Conservation (phyloP, 805 yeast species). For the Tetrapisispora pingtungensis region DNA sequence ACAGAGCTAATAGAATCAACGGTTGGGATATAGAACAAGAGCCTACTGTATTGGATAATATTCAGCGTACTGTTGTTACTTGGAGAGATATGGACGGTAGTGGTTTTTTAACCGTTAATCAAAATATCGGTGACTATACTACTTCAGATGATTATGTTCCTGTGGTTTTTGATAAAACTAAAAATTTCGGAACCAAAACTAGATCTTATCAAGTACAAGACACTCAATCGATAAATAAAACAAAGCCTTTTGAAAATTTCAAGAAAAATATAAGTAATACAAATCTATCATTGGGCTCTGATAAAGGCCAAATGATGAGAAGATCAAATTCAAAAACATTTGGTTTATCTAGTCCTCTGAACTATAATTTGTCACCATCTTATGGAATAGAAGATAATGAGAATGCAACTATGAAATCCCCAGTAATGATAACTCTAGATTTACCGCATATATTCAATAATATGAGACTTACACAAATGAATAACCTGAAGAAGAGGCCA, state of each 20-base stretch:
- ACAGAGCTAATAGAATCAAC: conserved; percentile 23
- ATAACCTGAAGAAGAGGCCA: conserved; percentile 5
- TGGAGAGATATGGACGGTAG: conserved; percentile 32
- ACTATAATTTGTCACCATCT: conserved; percentile 4
- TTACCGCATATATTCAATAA: conserved; percentile 23
- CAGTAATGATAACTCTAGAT: conserved; percentile 21
- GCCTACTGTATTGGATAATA: conserved; percentile 25
- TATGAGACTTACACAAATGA: conserved; percentile 18
- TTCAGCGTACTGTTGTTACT: conserved; percentile 18
- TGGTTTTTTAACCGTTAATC: conserved; percentile 25
- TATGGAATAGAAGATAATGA: conserved; percentile 8
- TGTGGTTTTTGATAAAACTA: conserved; percentile 6
- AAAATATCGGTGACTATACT: conserved; percentile 20
- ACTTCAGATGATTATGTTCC: conserved; percentile 4
- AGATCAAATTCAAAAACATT: conserved; percentile 2
- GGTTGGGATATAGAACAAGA: conserved; percentile 27
- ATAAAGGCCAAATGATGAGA: conserved; percentile 10
- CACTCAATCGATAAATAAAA: background rate
- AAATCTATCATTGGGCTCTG: conserved; percentile 8
- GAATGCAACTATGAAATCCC: conserved; percentile 10
- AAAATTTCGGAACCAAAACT: conserved; percentile 4
- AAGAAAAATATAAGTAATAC: conserved; percentile 16
- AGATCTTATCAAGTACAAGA: background rate
- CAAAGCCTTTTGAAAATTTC: conserved; percentile 1
- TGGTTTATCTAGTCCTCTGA: background rate